Percentiles rank a stretch among this genome's conserved stretches.
Evolutionary conservation across 495 filamentous ascomycete genomes (phyloP).

Genomic region (Entonaema liquescens): DNA sequence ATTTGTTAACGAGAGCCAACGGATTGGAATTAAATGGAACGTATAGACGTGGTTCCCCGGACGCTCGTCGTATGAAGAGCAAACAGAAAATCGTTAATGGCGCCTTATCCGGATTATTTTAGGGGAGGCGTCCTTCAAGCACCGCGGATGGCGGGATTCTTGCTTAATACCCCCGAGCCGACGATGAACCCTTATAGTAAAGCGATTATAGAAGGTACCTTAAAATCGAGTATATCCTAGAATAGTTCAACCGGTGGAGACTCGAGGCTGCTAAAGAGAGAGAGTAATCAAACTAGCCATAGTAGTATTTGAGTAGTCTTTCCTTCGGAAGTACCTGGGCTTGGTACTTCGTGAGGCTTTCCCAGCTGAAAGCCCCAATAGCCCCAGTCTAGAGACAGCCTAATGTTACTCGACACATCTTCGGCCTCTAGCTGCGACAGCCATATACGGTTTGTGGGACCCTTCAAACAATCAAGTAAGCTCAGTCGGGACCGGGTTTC

Average conservation of each 20-base stretch:
- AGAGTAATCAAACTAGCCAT: background rate
- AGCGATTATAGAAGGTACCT: background rate
- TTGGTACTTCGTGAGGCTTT: constrained; percentile 5
- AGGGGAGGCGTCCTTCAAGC: background rate
- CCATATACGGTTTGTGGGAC: constrained; percentile 9
- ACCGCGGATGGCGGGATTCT: background rate
- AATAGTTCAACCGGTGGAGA: background rate
- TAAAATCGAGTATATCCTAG: background rate
- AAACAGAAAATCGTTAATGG: constrained; percentile 5
- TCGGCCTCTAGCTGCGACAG: constrained; percentile 10
- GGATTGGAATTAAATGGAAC: background rate
- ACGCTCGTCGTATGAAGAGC: background rate
- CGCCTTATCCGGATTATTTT: background rate
- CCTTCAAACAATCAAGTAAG: background rate
- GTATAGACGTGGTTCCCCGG: background rate
- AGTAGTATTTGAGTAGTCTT: background rate
- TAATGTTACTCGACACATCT: background rate
- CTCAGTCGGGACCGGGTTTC: constrained; percentile 23
- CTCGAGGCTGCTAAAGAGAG: background rate
- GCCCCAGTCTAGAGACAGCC: constrained; percentile 1
- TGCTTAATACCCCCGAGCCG: background rate
- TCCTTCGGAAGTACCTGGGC: background rate
- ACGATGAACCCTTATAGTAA: background rate
- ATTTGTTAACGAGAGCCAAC: constrained; percentile 7
- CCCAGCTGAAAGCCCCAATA: background rate